Evolutionary conservation across 2,329 filamentous ascomycete genomes (phyloP).

Genomic region (Fusarium floridanum): DNA sequence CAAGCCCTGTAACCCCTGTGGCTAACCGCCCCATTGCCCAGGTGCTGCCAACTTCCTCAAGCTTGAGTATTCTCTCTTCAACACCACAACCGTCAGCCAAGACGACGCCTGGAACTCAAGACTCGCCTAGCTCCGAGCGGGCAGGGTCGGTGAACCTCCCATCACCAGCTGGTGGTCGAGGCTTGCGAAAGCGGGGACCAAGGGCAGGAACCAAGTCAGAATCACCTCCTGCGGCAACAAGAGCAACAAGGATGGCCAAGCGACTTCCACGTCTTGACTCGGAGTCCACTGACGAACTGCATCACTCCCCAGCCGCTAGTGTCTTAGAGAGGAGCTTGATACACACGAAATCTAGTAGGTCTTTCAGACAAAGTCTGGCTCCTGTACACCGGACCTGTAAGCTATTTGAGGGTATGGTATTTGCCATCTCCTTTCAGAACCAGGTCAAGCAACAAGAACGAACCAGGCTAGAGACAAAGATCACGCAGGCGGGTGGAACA

Average conservation of each 20-base stretch:
- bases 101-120: conserved; percentile 53
- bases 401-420: conserved; percentile 85
- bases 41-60: conserved; percentile 50
- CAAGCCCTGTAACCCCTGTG: conserved; percentile 41
- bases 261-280: conserved; percentile 52
- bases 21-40: conserved; percentile 24
- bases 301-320: conserved; percentile 54
- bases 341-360: conserved; percentile 45
- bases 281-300: conserved; percentile 64
- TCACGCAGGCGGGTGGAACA: conserved; percentile 78
- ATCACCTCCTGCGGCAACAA: conserved; percentile 46
- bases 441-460: conserved; percentile 57
- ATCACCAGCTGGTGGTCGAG: conserved; percentile 41
- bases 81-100: conserved; percentile 56
- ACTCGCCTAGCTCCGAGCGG: conserved; percentile 45
- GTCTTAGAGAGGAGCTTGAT: conserved; percentile 55
- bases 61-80: conserved; percentile 55
- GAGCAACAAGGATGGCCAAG: conserved; percentile 37
- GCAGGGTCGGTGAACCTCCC: conserved; percentile 38
- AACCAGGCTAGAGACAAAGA: conserved; percentile 67
- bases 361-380: conserved; percentile 46
- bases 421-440: conserved; percentile 81
- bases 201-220: conserved; percentile 39
- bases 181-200: conserved; percentile 32
- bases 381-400: conserved; percentile 43